These are phyloP conservation scores for Termitomyces sp. DNA, from an alignment of 768 basidiomycete species.

Conservation along the genomic window DNA sequence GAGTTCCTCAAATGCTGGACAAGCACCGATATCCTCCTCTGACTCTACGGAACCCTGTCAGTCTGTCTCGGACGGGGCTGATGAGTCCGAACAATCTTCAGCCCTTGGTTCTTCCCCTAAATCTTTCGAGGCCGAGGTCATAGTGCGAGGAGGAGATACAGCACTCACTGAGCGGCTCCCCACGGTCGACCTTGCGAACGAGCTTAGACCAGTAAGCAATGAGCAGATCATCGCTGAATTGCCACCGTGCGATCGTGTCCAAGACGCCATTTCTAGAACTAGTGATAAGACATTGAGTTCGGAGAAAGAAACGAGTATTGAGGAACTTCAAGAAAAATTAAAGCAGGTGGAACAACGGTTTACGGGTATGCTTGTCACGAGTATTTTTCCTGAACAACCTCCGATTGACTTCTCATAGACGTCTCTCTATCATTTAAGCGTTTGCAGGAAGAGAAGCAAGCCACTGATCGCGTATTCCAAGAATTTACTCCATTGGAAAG, in stretches of 20 bases:
- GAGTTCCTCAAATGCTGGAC: not conserved
- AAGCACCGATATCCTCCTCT: not conserved
- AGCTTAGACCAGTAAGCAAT: not conserved
- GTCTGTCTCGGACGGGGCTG: not conserved
- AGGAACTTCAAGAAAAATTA: conserved; percentile 58
- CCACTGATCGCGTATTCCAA: conserved; percentile 61
- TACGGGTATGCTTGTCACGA: conserved; percentile 39
- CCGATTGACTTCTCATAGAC: conserved; percentile 39
- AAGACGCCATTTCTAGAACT: not conserved
- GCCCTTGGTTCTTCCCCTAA: not conserved
- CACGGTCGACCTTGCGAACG: not conserved
- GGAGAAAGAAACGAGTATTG: conserved; percentile 30
- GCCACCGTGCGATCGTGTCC: not conserved
- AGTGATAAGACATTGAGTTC: not conserved
- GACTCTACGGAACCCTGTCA: not conserved
- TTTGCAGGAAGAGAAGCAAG: conserved; percentile 65
- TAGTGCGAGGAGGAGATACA: not conserved
- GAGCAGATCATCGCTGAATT: not conserved
- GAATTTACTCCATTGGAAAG: conserved; percentile 70
- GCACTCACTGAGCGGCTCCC: not conserved
- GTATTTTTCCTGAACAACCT: not conserved
- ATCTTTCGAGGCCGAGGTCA: not conserved
- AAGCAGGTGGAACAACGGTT: conserved; percentile 76
- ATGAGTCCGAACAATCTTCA: not conserved
- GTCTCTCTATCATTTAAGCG: conserved; percentile 74